Evolutionary conservation across 306 rosid species (phyloP).

Genomic region (Vigna hirtella): DNA sequence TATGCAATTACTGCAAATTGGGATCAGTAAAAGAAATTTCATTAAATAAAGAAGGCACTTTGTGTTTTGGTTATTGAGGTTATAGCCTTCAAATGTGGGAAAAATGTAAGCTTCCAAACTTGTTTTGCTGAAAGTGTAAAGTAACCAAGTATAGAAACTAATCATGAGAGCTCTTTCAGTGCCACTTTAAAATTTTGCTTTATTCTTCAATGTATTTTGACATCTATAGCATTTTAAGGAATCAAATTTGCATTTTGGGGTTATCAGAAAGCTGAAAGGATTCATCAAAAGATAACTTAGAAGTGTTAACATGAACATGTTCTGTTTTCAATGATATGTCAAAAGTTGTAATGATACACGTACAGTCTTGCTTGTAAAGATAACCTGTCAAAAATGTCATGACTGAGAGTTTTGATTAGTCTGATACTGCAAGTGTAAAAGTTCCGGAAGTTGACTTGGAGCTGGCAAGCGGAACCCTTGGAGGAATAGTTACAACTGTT

Average conservation of each 20-base stretch:
- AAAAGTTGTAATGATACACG: conserved; percentile 3
- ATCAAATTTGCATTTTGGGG: conserved; percentile 4
- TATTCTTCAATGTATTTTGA: conserved; percentile 10
- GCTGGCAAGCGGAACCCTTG: conserved; percentile 65
- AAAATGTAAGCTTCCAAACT: conserved; percentile 10
- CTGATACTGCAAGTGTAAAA: conserved; percentile 61
- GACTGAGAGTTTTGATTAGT: conserved; percentile 39
- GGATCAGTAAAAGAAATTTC: conserved; percentile 16
- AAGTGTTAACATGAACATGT: neutral
- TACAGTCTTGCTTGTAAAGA: conserved; percentile 21
- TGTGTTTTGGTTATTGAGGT: conserved; percentile 9
- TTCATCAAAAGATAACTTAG: neutral
- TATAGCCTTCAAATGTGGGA: neutral
- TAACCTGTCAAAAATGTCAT: conserved; percentile 7
- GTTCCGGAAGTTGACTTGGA: conserved; percentile 87
- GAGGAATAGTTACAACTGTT: conserved; percentile 68
- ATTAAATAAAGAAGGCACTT: conserved; percentile 1
- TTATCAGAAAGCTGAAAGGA: conserved; percentile 21
- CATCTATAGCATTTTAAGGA: neutral
- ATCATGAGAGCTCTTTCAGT: conserved; percentile 13
- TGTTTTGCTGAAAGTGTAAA: neutral
- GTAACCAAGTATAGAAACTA: neutral
- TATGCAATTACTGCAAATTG: conserved; percentile 3
- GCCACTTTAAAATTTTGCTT: conserved; percentile 1
- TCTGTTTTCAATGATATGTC: conserved; percentile 12